A percentile compares a stretch with the other conserved stretches of the same genome.
Conservation (phyloP, 2,329 filamentous ascomycete genomes). For the Chalara sp. region DNA sequence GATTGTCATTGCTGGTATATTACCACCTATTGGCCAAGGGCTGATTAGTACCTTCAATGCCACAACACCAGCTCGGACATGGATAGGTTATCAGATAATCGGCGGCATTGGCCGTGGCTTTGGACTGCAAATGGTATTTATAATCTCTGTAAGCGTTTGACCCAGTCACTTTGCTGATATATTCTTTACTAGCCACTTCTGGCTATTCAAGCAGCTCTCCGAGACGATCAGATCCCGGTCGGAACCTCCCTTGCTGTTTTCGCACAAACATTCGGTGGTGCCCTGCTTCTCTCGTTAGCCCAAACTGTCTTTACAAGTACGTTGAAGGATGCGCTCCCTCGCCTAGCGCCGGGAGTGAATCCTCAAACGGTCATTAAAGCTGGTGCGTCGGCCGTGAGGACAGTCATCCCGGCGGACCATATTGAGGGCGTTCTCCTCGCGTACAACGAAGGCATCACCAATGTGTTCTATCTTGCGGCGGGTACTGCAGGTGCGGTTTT, state of each 20-base stretch:
- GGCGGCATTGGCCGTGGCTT: conserved; percentile 8
- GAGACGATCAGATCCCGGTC: conserved; percentile 23
- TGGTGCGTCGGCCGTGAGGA: conserved; percentile 32
- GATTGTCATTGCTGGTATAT: conserved; percentile 20
- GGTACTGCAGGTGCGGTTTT: not conserved
- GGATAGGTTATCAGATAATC: conserved; percentile 14
- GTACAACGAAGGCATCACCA: conserved; percentile 29
- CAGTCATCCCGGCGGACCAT: conserved; percentile 25
- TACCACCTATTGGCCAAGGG: conserved; percentile 24
- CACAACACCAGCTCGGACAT: conserved; percentile 5
- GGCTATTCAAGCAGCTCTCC: conserved; percentile 28
- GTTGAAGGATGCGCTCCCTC: conserved; percentile 22
- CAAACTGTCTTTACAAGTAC: conserved; percentile 25
- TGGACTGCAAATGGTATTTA: conserved; percentile 11
- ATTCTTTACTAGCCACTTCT: conserved; percentile 11
- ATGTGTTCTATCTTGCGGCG: conserved; percentile 2
- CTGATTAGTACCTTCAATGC: conserved; percentile 24
- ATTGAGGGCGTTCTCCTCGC: conserved; percentile 32
- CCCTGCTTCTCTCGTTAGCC: conserved; percentile 24
- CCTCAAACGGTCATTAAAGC: conserved; percentile 30
- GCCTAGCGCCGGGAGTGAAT: conserved; percentile 27
- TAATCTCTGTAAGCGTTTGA: not conserved
- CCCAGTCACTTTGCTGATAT: not conserved
- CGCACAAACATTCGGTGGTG: conserved; percentile 25
- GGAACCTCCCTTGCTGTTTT: conserved; percentile 30